Evolutionary conservation across 345 rosid species (phyloP).

Genomic region (Iberis pinnata): DNA sequence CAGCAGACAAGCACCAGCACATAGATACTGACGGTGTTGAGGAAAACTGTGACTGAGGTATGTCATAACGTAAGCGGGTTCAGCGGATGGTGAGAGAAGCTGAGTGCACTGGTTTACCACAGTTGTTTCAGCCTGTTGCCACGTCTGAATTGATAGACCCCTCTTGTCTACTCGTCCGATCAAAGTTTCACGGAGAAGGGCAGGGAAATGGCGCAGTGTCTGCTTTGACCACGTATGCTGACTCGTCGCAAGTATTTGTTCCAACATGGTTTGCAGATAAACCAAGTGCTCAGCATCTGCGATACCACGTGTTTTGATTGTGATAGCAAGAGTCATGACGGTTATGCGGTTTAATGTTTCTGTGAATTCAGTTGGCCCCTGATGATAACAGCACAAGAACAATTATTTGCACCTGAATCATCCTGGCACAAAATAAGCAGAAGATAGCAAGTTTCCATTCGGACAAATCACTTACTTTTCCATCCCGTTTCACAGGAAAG

Average conservation of each 20-base stretch:
- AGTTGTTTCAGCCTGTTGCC: constrained; percentile 91
- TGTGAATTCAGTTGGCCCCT: constrained; percentile 98
- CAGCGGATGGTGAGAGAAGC: constrained; percentile 83
- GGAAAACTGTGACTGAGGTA: constrained; percentile 73
- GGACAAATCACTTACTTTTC: constrained; percentile 48
- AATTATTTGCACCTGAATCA: constrained; percentile 15
- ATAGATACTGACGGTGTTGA: constrained; percentile 76
- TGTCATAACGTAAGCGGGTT: constrained; percentile 66
- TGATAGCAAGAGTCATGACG: constrained; percentile 81
- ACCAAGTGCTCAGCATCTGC: constrained; percentile 94
- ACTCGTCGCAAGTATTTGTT: constrained; percentile 81
- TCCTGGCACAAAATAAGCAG: constrained; percentile 8
- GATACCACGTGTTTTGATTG: constrained; percentile 92
- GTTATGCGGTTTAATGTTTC: constrained; percentile 90
- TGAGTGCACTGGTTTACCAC: constrained; percentile 87
- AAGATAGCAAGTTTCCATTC: constrained; percentile 13
- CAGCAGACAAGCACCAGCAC: constrained; percentile 95
- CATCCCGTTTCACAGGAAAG: constrained; percentile 86
- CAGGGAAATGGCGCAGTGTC: constrained; percentile 73
- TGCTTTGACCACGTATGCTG: constrained; percentile 96
- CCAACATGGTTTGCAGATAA: constrained; percentile 83
- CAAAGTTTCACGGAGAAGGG: constrained; percentile 71
- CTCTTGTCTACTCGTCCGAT: constrained; percentile 59
- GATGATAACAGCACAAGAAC: constrained; percentile 27
- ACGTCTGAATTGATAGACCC: constrained; percentile 61